Evolutionary conservation across 2,329 filamentous ascomycete genomes (phyloP).

Genomic region (Aquanectria penicillioides): DNA sequence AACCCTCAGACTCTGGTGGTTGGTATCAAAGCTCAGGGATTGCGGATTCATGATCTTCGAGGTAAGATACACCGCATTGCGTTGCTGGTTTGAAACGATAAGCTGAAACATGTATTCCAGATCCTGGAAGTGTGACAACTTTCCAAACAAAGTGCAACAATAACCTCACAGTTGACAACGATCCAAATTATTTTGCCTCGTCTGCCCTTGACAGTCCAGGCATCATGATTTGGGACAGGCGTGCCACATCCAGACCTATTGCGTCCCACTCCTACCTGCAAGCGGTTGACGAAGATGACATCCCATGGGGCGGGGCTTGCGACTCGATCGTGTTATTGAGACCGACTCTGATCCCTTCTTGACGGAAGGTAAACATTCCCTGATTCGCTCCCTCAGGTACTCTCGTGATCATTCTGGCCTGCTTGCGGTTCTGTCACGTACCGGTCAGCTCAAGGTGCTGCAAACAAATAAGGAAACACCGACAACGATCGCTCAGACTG

Average conservation of each 20-base stretch:
- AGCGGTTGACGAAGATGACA: slow-evolving; percentile 67
- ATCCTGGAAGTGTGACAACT: slow-evolving; percentile 63
- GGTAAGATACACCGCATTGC: slow-evolving; percentile 56
- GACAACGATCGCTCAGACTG: slow-evolving; percentile 53
- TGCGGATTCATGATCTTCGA: slow-evolving; percentile 82
- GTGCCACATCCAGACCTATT: slow-evolving; percentile 64
- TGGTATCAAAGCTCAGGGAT: slow-evolving; percentile 78
- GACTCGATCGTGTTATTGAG: slow-evolving; percentile 66
- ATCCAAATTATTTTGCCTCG: slow-evolving; percentile 87
- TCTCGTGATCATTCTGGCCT: slow-evolving; percentile 70
- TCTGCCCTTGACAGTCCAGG: slow-evolving; percentile 79
- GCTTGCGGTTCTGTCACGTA: slow-evolving; percentile 69
- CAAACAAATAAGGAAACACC: slow-evolving; percentile 66
- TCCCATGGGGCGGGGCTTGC: slow-evolving; percentile 72
- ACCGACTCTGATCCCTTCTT: slow-evolving; percentile 61
- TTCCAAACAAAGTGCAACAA: slow-evolving; percentile 75
- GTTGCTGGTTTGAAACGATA: background rate
- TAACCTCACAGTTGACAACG: slow-evolving; percentile 81
- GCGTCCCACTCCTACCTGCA: slow-evolving; percentile 66
- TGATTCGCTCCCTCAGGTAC: slow-evolving; percentile 71
- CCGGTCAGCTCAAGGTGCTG: slow-evolving; percentile 71
- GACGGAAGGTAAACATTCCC: slow-evolving; percentile 65
- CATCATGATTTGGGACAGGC: slow-evolving; percentile 82
- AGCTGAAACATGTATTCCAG: slow-evolving; percentile 36
- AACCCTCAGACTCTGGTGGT: slow-evolving; percentile 80